Conservation (phyloP, 768 basidiomycete species). For the Tephrocybe sp. region DNA sequence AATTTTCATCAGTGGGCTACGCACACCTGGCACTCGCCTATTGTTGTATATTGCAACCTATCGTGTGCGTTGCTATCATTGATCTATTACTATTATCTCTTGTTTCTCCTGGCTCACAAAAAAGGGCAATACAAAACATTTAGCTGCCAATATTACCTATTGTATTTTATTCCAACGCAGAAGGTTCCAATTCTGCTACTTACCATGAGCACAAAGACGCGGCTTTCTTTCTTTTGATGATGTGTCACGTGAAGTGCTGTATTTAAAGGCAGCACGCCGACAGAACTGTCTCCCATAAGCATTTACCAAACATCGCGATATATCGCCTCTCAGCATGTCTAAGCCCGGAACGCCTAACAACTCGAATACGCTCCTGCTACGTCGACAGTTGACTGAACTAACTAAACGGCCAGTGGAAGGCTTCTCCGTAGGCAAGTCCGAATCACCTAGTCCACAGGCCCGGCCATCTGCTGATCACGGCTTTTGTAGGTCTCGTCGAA, state of each 20-base stretch:
- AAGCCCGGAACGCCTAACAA: conserved; percentile 36
- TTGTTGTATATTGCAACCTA: too few species aligned
- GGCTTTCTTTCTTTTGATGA: background rate
- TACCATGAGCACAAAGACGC: too few species aligned
- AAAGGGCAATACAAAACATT: too few species aligned
- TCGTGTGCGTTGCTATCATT: too few species aligned
- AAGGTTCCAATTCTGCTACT: too few species aligned
- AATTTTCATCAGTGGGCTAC: too few species aligned
- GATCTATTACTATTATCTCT: too few species aligned
- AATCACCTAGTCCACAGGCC: conserved; percentile 16
- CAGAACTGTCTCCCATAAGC: conserved; percentile 1
- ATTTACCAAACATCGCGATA: conserved; percentile 17
- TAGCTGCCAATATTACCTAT: too few species aligned
- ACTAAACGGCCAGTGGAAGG: conserved; percentile 94
- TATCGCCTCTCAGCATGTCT: conserved; percentile 36
- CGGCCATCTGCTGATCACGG: conserved; percentile 28
- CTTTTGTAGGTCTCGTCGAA: conserved; percentile 79
- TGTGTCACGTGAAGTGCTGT: conserved; percentile 17
- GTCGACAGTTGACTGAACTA: conserved; percentile 80
- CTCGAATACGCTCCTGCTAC: conserved; percentile 65
- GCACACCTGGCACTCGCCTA: too few species aligned
- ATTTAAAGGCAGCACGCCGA: conserved; percentile 13
- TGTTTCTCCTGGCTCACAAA: too few species aligned
- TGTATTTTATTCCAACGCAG: too few species aligned
- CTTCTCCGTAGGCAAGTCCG: conserved; percentile 86